A percentile compares a stretch with the other conserved stretches of the same genome.
phyloP scores from a whole-genome alignment of 495 filamentous ascomycete species.

The Pseudoneurospora amorphoporcata region DNA sequence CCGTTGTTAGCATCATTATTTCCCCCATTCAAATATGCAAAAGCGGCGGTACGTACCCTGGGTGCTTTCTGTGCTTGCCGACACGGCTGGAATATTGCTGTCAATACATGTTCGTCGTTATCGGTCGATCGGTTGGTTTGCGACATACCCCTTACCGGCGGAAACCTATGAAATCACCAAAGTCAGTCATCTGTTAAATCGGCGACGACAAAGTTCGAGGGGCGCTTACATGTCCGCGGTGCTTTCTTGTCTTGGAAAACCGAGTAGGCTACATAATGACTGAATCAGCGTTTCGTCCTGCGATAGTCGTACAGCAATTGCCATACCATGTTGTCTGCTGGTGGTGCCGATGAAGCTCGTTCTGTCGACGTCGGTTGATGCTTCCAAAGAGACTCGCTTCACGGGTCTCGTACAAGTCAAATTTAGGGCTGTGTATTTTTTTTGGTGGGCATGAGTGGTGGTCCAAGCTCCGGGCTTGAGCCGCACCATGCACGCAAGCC shows the following conservation, averaged over 20 bases:
- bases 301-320: conserved; percentile 3
- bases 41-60: conserved; percentile 3
- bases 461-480: conserved; percentile 13
- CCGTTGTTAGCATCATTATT: background rate
- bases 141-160: conserved; percentile 30
- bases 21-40: background rate
- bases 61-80: conserved; percentile 30
- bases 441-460: conserved; percentile 22
- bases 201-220: background rate
- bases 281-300: conserved; percentile 15
- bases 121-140: conserved; percentile 13
- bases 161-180: conserved; percentile 18
- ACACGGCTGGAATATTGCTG: conserved; percentile 19
- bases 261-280: conserved; percentile 20
- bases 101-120: conserved; percentile 14
- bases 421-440: conserved; percentile 28
- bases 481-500: conserved; percentile 2
- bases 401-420: conserved; percentile 12
- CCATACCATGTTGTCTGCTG: conserved; percentile 25
- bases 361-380: conserved; percentile 23
- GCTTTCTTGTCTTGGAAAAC: conserved; percentile 31
- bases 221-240: conserved; percentile 28
- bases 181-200: conserved; percentile 15
- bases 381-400: conserved; percentile 15
- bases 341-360: conserved; percentile 23